A percentile compares a stretch with the other conserved stretches of the same genome.
Evolutionary conservation across 805 yeast species (phyloP).

Genomic region (Wickerhamomyces bisporus): DNA sequence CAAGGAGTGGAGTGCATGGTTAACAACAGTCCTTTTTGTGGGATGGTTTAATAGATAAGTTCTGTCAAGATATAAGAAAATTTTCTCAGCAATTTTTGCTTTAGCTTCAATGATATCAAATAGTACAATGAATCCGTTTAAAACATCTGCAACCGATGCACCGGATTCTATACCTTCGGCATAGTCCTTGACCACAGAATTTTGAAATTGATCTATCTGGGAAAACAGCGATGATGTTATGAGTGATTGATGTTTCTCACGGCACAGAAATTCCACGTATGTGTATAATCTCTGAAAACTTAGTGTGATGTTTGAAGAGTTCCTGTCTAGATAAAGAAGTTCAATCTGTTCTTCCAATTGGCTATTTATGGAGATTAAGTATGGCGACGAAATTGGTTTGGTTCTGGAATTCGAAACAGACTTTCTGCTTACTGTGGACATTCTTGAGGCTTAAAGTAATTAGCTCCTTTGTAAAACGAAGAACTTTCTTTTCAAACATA

Average conservation of each 20-base stretch:
- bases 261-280: conserved; percentile 21
- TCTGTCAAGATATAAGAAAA: conserved; percentile 20
- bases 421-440: too few species aligned
- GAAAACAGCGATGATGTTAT: conserved; percentile 11
- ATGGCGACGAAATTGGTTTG: too few species aligned
- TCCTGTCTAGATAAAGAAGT: too few species aligned
- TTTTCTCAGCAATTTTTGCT: conserved; percentile 7
- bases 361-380: not conserved
- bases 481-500: too few species aligned
- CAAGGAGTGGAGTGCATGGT: not conserved
- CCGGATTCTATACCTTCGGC: too few species aligned
- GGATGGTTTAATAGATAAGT: conserved; percentile 24
- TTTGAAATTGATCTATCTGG: conserved; percentile 3
- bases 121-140: conserved; percentile 5
- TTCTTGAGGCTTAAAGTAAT: too few species aligned
- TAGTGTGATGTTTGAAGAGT: not conserved
- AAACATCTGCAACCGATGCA: not conserved
- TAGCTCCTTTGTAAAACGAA: too few species aligned
- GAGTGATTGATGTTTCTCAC: conserved; percentile 18
- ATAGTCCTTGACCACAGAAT: not conserved
- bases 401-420: not conserved
- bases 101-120: conserved; percentile 7
- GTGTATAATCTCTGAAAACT: conserved; percentile 13
- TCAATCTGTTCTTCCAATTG: not conserved
- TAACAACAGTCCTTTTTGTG: conserved; percentile 13